Evolutionary conservation across 2,329 filamentous ascomycete genomes (phyloP), one percentile per base, ranked within the genome.

Genomic region (Bisporella sp.): DNA sequence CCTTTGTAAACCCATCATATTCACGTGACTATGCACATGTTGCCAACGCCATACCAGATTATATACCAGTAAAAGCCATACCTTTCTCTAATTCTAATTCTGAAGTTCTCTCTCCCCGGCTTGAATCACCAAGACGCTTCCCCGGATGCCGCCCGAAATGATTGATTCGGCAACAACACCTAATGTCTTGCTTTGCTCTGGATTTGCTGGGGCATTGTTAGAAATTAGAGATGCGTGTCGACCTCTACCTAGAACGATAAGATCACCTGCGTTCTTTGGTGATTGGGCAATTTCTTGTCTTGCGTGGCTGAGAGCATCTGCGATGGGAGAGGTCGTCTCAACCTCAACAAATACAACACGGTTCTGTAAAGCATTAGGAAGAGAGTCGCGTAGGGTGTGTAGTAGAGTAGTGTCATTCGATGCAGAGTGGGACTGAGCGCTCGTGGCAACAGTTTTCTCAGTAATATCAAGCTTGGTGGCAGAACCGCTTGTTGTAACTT

Each of bases 81-180:
- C 21, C 21, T 21, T 21, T 21, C 21, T 21, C 21, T 21, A 21
- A 3, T 21, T 37, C 31, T 46, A 56, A 32, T 13, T 29, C 11
- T 56, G 54, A 29, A 61, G 39, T 13, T 53, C 61, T 3, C 49
- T 52, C 6, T 52, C 56, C 41, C 59, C 63, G 41, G 84, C 84
- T 68, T 89, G 82, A 31, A 91, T 74, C 49, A 90, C 78, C 48
- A 90, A 69, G 30, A 90, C 69, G 65, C 85, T 89, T 0, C 83
- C 80, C 55, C 75, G 77, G n/a, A 86, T 67, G 9, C 75, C 77
- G 42, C 72, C 73, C 47, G 74, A 73, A 41, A 82, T 74, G n/a
- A 85, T 67, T 50, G 75, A 73, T 64, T 83, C 77, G 7, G 78
- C 81, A 31, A 82, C 69, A n/a, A 72, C 68, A 7, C 84, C 83